phyloP scores from a whole-genome alignment of 352 stramenopile genomes.

The Elongisporangium undulatum region DNA sequence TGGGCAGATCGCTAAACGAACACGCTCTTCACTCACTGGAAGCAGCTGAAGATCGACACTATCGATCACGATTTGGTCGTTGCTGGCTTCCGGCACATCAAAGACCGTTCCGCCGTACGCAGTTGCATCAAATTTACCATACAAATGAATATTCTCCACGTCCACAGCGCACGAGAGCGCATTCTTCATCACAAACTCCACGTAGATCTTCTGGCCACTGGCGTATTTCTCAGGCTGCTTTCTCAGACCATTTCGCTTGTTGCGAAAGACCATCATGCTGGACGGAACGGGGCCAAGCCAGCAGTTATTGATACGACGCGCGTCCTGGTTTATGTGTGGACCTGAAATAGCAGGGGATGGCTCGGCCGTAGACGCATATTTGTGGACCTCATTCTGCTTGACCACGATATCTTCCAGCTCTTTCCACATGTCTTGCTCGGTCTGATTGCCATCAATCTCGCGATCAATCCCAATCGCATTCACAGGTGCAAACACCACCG shows the following conservation, averaged over 20 bases:
- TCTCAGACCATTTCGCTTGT: constrained; percentile 34
- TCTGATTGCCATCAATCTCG: constrained; percentile 61
- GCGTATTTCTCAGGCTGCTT: constrained; percentile 63
- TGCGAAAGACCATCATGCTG: constrained; percentile 22
- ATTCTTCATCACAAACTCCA: constrained; percentile 88
- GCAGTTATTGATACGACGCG: constrained; percentile 10
- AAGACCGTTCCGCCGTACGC: constrained; percentile 21
- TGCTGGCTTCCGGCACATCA: constrained; percentile 37
- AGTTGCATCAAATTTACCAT: constrained; percentile 54
- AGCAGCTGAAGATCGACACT: constrained; percentile 73
- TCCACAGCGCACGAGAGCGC: constrained; percentile 78
- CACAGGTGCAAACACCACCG: constrained; percentile 70
- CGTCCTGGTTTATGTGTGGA: background rate
- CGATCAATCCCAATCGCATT: constrained; percentile 71
- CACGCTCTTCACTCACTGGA: constrained; percentile 68
- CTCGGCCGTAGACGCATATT: constrained; percentile 27
- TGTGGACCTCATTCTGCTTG: constrained; percentile 64
- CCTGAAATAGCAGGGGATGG: constrained; percentile 1
- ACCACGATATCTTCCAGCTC: constrained; percentile 45
- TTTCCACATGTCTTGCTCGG: constrained; percentile 55
- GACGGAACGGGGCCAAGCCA: constrained; percentile 45
- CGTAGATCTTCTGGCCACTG: constrained; percentile 72
- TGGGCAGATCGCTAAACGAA: constrained; percentile 62
- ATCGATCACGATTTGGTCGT: constrained; percentile 48
- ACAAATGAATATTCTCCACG: constrained; percentile 78